Conservation (phyloP, 2,329 filamentous ascomycete species). For the Immersiporthe knoxdaviesiana region DNA sequence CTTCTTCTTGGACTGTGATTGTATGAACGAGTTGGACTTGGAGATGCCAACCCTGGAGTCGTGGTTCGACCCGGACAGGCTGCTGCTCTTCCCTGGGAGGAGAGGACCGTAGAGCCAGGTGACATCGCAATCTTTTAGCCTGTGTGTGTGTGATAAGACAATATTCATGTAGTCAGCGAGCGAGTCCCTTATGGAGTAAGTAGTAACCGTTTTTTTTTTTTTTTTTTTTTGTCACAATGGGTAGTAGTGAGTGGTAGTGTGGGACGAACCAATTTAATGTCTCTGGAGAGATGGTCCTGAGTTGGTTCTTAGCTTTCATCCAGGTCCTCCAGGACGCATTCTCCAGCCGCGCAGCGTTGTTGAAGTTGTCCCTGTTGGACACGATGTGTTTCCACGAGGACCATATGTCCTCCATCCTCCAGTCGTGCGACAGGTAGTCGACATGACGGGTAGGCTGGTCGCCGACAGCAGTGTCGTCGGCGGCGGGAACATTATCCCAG, state of each 20-base stretch:
- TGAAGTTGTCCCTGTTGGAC: constrained; percentile 75
- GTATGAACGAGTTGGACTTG: constrained; percentile 66
- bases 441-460: constrained; percentile 82
- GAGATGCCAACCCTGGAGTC: constrained; percentile 52
- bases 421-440: constrained; percentile 93
- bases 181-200: not conserved
- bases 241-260: no score
- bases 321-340: constrained; percentile 98
- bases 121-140: constrained; percentile 96
- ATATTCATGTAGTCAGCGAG: no score
- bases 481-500: constrained; percentile 53
- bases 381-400: constrained; percentile 94
- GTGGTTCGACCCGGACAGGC: constrained; percentile 14
- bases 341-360: constrained; percentile 80
- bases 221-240: no score
- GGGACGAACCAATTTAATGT: constrained; percentile 85
- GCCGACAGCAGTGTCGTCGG: constrained; percentile 79
- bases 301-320: constrained; percentile 87
- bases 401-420: constrained; percentile 97
- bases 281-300: constrained; percentile 88
- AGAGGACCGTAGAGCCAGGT: constrained; percentile 97
- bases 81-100: constrained; percentile 61
- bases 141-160: constrained; percentile 44
- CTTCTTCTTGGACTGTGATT: constrained; percentile 67
- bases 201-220: no score